Evolutionary conservation across 768 basidiomycete species (phyloP).

Genomic region (Mycena amicta): DNA sequence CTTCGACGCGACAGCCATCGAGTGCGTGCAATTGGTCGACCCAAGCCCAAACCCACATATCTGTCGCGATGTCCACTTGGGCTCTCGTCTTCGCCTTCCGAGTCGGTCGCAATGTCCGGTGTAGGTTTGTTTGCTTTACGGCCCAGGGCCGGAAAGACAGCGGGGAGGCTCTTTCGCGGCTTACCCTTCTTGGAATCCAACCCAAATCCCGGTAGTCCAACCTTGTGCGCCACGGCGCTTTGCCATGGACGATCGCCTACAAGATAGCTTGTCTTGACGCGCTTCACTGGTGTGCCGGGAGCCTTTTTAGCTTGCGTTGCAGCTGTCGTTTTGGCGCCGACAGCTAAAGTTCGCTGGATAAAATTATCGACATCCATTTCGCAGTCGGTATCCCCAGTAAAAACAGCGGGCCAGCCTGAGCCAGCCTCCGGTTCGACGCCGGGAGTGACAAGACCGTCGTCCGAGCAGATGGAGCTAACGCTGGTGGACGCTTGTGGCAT

Average conservation of each 20-base stretch:
- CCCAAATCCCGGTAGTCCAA: constrained; percentile 46
- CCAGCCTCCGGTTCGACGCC: constrained; percentile 50
- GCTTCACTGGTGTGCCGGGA: constrained; percentile 85
- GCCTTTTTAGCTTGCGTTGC: constrained; percentile 54
- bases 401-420: constrained; percentile 66
- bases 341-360: constrained; percentile 68
- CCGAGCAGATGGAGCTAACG: constrained; percentile 60
- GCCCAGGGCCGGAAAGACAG: constrained; percentile 58
- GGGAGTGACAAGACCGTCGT: constrained; percentile 74
- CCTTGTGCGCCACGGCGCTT: constrained; percentile 73
- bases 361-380: constrained; percentile 62
- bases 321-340: constrained; percentile 52
- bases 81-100: constrained; percentile 69
- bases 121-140: constrained; percentile 31
- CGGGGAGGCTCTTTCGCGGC: constrained; percentile 75
- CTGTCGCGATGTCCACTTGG: constrained; percentile 58
- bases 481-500: constrained; percentile 66
- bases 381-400: constrained; percentile 45
- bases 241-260: constrained; percentile 73
- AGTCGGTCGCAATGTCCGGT: constrained; percentile 53
- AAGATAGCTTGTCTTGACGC: constrained; percentile 59
- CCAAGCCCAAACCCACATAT: constrained; percentile 69
- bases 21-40: constrained; percentile 55
- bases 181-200: constrained; percentile 51
- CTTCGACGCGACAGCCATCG: constrained; percentile 74